Base-by-base conservation (phyloP, 306 rosid genomes). In the Aeschynomene evenia region DNA sequence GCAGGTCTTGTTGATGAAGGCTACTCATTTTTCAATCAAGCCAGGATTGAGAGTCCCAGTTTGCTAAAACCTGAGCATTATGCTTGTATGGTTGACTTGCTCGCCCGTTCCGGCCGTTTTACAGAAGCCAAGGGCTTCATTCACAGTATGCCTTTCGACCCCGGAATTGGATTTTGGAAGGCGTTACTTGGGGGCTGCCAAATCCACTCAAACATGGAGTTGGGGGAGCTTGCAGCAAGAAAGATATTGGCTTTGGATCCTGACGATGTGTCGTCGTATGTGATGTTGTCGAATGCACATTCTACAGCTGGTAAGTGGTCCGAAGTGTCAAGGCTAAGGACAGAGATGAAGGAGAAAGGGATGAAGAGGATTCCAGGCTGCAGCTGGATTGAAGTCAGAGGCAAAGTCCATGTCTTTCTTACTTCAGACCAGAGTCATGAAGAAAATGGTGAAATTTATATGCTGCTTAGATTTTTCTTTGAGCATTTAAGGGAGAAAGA, bases 131-230 rank as follows among this genome's bases (percentile, higher is more conserved):
- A 86, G 79, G 43, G 70, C 51, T 90, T 93, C 63, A 73, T 93
- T 61, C 39, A 33, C 19, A 78, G 77, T 19, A 22, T 93, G 78
- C 96, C 91, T 3, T 88, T 88, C 33, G 79, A 90, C 65, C 94
- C 97, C 1, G 96, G 98, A 45, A 74, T 88, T 43, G 97, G 96
- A 51, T 93, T 93, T 77, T 93, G 97, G 98, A 93, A 93, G 69
- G 89, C 98, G 1, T 74, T 93, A 82, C 98, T 93, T 40, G 91
- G 96, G 49, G 96, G 98, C 45, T 93, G 98, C 61, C 91, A 86
- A 80, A 88, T 86, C 79, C 97, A 90, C 84, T 81, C 91, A 1
- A 88, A 88, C 75, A 39, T 63, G 42, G 82, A 82, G 61, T 73
- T 93, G 71, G 98, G 90, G 36, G 90, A 88, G 83, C 77, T 86